Evolutionary conservation across 1,284 basidiomycete species (phyloP).

Genomic region (Ceraceosorus guamensis): DNA sequence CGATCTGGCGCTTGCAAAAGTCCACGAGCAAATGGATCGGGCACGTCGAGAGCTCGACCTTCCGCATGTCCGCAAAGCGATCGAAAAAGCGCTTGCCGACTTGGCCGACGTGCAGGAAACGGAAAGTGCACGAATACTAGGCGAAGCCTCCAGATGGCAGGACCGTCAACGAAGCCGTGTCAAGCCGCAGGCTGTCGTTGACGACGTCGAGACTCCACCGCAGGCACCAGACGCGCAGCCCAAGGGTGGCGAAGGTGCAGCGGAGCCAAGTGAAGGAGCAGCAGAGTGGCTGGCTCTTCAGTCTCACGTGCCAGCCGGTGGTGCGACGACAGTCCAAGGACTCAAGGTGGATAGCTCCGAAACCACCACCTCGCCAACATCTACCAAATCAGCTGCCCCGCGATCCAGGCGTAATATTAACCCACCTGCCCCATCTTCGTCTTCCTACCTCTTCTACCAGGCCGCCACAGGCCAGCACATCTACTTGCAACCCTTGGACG

Average conservation of each 20-base stretch:
- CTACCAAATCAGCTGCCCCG: background rate
- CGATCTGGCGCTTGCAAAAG: constrained; percentile 57
- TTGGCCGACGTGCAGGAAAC: constrained; percentile 39
- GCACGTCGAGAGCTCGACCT: constrained; percentile 33
- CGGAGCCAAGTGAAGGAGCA: background rate
- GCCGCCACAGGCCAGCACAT: constrained; percentile 82
- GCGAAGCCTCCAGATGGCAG: too few species aligned
- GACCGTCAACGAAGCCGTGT: constrained; percentile 1
- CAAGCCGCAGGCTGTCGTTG: background rate
- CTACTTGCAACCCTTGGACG: constrained; percentile 91
- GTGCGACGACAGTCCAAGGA: too few species aligned
- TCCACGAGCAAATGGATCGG: constrained; percentile 38
- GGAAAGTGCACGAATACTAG: constrained; percentile 11
- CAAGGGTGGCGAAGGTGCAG: background rate
- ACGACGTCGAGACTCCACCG: constrained; percentile 2
- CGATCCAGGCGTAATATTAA: constrained; percentile 38
- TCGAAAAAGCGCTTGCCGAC: constrained; percentile 53
- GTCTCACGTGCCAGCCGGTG: background rate
- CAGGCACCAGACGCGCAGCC: background rate
- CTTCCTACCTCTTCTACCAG: constrained; percentile 84
- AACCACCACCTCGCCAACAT: background rate
- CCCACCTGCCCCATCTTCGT: constrained; percentile 33
- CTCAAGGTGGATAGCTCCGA: too few species aligned
- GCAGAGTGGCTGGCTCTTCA: constrained; percentile 2
- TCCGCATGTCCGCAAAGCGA: constrained; percentile 24